Base-by-base conservation (phyloP, 495 filamentous ascomycete genomes). In the Staphylotrichum longicolle region DNA sequence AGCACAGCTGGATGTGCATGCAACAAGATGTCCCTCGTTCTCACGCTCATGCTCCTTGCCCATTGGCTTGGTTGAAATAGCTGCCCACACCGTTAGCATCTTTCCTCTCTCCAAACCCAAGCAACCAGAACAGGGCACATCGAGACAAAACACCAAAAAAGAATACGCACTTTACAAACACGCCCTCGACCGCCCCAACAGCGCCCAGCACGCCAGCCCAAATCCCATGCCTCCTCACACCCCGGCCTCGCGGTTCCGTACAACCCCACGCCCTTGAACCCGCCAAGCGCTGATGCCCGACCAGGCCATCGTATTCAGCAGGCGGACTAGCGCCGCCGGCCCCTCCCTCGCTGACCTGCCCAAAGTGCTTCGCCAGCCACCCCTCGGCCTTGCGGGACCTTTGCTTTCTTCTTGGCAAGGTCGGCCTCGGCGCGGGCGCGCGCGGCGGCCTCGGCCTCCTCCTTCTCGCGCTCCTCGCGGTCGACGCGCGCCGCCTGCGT, bases 141-240 rank as follows among this genome's bases (percentile, higher is more conserved):
- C 20, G 20, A 27, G 20, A 46, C 46, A 30, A 47, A 2, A 49
- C 27, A 12, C 9, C 1, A 44, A 44, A 40, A 32, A 14, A 35
- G 44, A 5, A 32, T 35, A 69, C 76, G 61, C 65, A 80, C 74
- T 68, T 54, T 32, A 72, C 72, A n/a, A 80, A 65, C 6, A 77
- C 61, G 32, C 72, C 68, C 72, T 82, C 76, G 35, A 77, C 67
- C 14, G 71, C 67, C 20, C 74, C 74, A 7, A 80, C 75, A 7
- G 65, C 74, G 8, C 70, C 68, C 4, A 77, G 15, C 34, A 80
- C 68, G n/a, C 74, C n/a, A 87, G 83, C 63, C 84, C 86, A 4
- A 86, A 61, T 11, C 88, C 90, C 37, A n/a, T n/a, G 85, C 79
- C 61, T 86, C 76, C 72, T 88, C 81, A 88, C 87, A 91, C 32